These are phyloP conservation scores for Penicillium manginii DNA, from an alignment of 495 filamentous ascomycete species.

Conservation along the genomic window DNA sequence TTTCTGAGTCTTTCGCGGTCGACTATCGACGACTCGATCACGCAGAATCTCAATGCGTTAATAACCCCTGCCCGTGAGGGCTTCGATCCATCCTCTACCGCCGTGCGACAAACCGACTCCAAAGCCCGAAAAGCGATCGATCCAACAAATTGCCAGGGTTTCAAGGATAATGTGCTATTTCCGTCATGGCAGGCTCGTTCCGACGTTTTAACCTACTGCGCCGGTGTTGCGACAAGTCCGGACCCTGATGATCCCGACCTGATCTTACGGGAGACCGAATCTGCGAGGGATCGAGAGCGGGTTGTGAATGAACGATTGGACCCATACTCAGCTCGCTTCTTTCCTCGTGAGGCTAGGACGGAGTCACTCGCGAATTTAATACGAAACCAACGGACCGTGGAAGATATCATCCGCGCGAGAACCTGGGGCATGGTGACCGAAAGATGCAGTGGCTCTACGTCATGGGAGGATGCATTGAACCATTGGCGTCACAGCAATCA, in stretches of 20 bases:
- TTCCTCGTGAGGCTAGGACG: constrained; percentile 80
- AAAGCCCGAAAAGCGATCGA: constrained; percentile 54
- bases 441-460: constrained; percentile 64
- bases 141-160: constrained; percentile 61
- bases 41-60: constrained; percentile 90
- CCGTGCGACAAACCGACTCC: constrained; percentile 55
- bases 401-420: constrained; percentile 80
- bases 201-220: constrained; percentile 88
- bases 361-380: constrained; percentile 78
- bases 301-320: constrained; percentile 89
- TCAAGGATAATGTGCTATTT: constrained; percentile 81
- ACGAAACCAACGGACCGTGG: constrained; percentile 83
- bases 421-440: constrained; percentile 85
- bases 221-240: constrained; percentile 81
- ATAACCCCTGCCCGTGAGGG: constrained; percentile 69
- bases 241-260: constrained; percentile 89
- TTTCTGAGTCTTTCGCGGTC: constrained; percentile 88
- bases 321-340: constrained; percentile 86
- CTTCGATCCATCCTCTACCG: constrained; percentile 83
- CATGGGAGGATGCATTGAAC: constrained; percentile 68
- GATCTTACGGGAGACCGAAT: constrained; percentile 69
- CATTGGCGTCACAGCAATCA: constrained; percentile 56
- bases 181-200: constrained; percentile 86
- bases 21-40: constrained; percentile 89
- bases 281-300: constrained; percentile 69